Conservation (phyloP, 2,329 filamentous ascomycete species). For the Fusarium lateritium region DNA sequence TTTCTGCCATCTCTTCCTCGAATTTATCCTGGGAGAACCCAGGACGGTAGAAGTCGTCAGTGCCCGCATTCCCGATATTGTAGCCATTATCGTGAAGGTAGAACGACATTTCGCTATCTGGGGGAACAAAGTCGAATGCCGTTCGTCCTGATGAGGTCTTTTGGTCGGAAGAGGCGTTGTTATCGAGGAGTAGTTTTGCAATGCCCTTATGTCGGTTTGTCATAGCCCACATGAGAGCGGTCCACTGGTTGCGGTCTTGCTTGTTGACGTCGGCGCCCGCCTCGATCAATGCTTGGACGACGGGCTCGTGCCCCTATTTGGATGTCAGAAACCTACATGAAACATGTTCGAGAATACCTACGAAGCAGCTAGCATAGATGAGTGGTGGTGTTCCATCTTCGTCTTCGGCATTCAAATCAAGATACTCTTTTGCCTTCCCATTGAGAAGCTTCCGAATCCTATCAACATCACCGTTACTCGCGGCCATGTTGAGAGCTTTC, state of each 20-base stretch:
- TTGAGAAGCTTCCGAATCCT: conserved; percentile 82
- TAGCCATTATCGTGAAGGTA: conserved; percentile 97
- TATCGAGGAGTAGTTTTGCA: conserved; percentile 91
- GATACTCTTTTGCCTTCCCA: conserved; percentile 79
- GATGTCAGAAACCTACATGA: conserved; percentile 12
- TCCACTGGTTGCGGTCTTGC: conserved; percentile 98
- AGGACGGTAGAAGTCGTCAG: conserved; percentile 93
- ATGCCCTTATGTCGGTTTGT: conserved; percentile 98
- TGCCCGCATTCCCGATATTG: conserved; percentile 83
- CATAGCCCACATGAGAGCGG: conserved; percentile 99
- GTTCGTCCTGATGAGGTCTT: conserved; percentile 95
- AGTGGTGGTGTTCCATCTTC: conserved; percentile 96
- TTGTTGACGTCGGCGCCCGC: conserved; percentile 91
- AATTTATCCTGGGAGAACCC: conserved; percentile 95
- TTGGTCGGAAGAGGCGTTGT: conserved; percentile 94
- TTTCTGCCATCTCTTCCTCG: conserved; percentile 97
- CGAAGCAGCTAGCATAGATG: conserved; percentile 98
- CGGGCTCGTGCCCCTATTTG: conserved; percentile 84
- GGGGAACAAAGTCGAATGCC: conserved; percentile 94
- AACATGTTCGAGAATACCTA: conserved; percentile 60
- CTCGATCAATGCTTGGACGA: conserved; percentile 86
- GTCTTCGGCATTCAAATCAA: conserved; percentile 90
- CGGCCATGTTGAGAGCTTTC: conserved; percentile 92
- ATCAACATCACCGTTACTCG: conserved; percentile 93
- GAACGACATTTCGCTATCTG: conserved; percentile 95